Conservation (phyloP, 768 basidiomycete genomes). For the Serendipita vermifera region DNA sequence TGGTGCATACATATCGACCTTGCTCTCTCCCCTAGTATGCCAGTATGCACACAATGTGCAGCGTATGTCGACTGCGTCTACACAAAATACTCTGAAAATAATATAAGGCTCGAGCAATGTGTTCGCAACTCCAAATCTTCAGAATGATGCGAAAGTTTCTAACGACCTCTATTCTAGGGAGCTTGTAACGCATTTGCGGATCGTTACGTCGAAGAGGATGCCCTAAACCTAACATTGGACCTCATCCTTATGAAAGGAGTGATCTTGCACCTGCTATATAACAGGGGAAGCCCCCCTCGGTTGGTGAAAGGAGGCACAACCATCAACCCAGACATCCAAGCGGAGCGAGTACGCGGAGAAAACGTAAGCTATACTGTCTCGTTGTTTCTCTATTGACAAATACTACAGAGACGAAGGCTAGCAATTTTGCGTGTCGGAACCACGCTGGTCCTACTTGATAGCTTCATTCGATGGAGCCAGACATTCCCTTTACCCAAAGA, state of each 20-base stretch:
- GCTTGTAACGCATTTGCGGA: conserved; percentile 60
- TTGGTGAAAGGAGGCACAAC: conserved; percentile 16
- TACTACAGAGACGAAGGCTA: conserved; percentile 41
- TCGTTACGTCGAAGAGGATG: conserved; percentile 78
- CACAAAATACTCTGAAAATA: conserved; percentile 68
- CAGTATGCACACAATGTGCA: conserved; percentile 70
- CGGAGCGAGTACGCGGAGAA: neutral
- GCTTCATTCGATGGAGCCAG: no score
- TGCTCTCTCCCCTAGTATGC: no score
- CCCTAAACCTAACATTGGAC: conserved; percentile 59
- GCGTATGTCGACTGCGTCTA: conserved; percentile 53
- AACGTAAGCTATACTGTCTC: neutral
- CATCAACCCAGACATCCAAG: neutral
- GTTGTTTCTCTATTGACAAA: neutral
- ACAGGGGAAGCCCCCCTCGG: conserved; percentile 56
- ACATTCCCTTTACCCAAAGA: no score
- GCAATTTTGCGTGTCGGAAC: conserved; percentile 47
- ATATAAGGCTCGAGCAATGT: conserved; percentile 73
- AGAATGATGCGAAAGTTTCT: neutral
- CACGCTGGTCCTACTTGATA: conserved; percentile 46
- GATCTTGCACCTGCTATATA: conserved; percentile 70
- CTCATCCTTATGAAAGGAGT: conserved; percentile 75
- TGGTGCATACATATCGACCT: no score
- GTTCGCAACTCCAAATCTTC: conserved; percentile 32
- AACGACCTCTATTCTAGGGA: conserved; percentile 15